phyloP scores from a whole-genome alignment of 2,329 filamentous ascomycete species.

The Cladosporium sp. region DNA sequence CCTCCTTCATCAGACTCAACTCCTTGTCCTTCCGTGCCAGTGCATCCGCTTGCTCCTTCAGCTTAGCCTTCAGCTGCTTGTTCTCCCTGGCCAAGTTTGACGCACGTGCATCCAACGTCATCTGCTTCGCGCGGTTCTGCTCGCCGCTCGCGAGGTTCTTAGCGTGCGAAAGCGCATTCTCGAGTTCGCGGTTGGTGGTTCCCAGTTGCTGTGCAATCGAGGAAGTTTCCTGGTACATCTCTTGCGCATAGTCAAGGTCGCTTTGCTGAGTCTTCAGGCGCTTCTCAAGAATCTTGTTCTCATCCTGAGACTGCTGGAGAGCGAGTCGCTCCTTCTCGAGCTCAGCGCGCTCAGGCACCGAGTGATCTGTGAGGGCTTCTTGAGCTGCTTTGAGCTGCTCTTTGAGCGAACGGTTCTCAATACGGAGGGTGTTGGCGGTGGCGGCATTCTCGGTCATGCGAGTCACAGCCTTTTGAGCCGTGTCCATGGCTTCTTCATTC shows the following conservation, averaged over 20 bases:
- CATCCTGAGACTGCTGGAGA: constrained; percentile 25
- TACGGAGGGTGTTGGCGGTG: constrained; percentile 23
- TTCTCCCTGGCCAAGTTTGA: constrained; percentile 30
- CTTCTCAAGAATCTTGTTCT: constrained; percentile 32
- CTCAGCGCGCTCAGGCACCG: constrained; percentile 36
- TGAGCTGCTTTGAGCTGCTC: constrained; percentile 34
- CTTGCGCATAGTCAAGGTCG: constrained; percentile 59
- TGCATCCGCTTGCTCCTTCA: constrained; percentile 32
- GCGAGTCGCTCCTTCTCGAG: constrained; percentile 30
- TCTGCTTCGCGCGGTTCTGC: constrained; percentile 27
- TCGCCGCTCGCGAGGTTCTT: constrained; percentile 33
- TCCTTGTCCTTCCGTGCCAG: constrained; percentile 39
- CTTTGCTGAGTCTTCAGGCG: constrained; percentile 40
- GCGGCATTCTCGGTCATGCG: constrained; percentile 23
- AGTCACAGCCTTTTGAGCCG: constrained; percentile 26
- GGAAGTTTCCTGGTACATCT: constrained; percentile 61
- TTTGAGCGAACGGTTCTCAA: constrained; percentile 31
- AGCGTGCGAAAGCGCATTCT: constrained; percentile 34
- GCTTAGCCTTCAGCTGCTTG: constrained; percentile 28
- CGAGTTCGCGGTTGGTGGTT: constrained; percentile 51
- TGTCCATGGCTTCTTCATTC: constrained; percentile 30
- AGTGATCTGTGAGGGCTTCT: constrained; percentile 29
- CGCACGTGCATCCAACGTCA: constrained; percentile 28
- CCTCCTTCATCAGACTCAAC: constrained; percentile 35
- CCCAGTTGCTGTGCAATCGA: constrained; percentile 48